A percentile compares a stretch with the other conserved stretches of the same genome.
Evolutionary conservation across 2,329 filamentous ascomycete species (phyloP).

Genomic region (Aspergillus awamori): DNA sequence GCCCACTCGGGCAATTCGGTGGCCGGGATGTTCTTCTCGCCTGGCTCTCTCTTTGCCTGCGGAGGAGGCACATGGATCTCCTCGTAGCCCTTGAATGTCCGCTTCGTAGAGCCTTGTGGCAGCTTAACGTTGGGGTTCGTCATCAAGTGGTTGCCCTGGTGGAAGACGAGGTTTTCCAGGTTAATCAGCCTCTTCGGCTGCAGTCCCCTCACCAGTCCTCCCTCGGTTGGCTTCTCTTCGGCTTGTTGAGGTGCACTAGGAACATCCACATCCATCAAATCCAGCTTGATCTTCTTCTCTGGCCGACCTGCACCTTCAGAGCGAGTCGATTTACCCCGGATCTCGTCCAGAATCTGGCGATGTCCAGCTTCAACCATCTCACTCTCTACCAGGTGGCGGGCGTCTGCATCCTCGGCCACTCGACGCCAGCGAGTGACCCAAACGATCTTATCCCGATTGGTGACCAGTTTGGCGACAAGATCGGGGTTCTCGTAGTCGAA

Average conservation of each 20-base stretch:
- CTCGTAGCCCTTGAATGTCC: conserved; percentile 96
- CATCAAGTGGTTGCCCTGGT: conserved; percentile 98
- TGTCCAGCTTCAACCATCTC: conserved; percentile 91
- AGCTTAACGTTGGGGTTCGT: conserved; percentile 96
- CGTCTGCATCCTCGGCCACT: conserved; percentile 74
- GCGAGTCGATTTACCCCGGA: conserved; percentile 69
- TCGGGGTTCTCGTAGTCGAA: conserved; percentile 98
- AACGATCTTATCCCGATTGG: conserved; percentile 90
- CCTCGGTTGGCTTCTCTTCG: conserved; percentile 62
- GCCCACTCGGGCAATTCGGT: conserved; percentile 93
- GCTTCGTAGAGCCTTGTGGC: conserved; percentile 91
- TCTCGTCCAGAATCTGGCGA: conserved; percentile 82
- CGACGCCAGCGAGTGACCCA: conserved; percentile 90
- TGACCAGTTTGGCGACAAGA: conserved; percentile 84
- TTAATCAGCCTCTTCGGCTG: conserved; percentile 88
- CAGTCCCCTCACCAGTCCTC: conserved; percentile 75
- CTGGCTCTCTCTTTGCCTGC: conserved; percentile 79
- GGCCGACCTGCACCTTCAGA: conserved; percentile 61
- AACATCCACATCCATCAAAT: conserved; percentile 84
- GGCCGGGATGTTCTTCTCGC: conserved; percentile 79
- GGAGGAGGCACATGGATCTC: conserved; percentile 96
- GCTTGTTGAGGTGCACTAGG: conserved; percentile 59
- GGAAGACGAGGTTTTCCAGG: conserved; percentile 92
- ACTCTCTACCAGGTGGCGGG: conserved; percentile 75
- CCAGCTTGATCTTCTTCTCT: conserved; percentile 81